Evolutionary conservation across 371 early-diverging fungal species (phyloP), one percentile per base, ranked within the genome.

Genomic region (Chytridiales sp.): DNA sequence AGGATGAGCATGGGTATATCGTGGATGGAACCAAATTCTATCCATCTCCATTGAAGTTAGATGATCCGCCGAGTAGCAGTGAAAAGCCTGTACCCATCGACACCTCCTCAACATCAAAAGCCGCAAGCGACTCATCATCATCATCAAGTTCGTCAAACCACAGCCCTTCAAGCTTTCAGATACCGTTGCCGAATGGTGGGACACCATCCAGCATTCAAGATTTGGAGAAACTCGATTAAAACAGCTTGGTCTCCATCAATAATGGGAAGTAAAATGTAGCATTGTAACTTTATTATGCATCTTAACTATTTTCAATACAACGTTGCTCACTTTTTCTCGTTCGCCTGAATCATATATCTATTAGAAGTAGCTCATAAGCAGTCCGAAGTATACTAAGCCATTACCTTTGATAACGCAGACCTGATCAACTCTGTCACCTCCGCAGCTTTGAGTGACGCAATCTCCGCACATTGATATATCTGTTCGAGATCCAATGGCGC

Each of bases 391-490:
- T 15, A 50, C 15, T 24, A 4, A 4, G 4, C 13, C n/a, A n/a
- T n/a, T n/a, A 56, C 55, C 35, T 62, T 43, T n/a, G 56, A 46
- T 29, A 66, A 31, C 1, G 61, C 61, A 2, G 21, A 31, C 22
- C 86, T 78, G 47, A 92, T 86, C 55, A 84, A 47, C 24, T 86
- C 85, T 6, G 88, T 87, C 19, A 88, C 75, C 52, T 90, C 90
- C 1, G 77, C 76, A 1, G 85, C 88, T 70, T 89, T 90, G 47
- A 81, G 75, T 22, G 84, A 72, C 0, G 92, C 92, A 54, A 93
- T 81, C 44, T 86, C 77, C 1, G 86, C 81, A 62, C 94, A 92
- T 56, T 78, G 78, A 19, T 89, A 36, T n/a, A 93, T 77, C 68
- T 85, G 84, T 31, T 82, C 81, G 66, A 84, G 66, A 1, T 63